These are phyloP conservation scores for Malus hybrid DNA, from an alignment of 331 rosid genomes.

Conservation along the genomic window DNA sequence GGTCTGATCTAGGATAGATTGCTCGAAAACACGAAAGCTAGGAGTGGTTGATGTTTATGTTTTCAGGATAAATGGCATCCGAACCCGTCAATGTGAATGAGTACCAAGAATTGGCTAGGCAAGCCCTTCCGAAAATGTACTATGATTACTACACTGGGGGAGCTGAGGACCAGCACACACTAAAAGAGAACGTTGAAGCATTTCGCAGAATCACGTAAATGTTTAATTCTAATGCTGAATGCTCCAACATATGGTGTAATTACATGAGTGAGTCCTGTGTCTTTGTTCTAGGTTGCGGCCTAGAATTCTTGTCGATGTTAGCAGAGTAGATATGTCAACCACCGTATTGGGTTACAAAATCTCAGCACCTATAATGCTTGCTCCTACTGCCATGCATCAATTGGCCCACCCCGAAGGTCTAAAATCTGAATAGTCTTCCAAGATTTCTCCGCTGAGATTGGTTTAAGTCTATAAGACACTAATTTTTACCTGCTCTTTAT, in stretches of 20 bases:
- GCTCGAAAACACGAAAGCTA: background rate
- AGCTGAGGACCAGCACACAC: slow-evolving; percentile 39
- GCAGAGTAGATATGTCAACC: slow-evolving; percentile 48
- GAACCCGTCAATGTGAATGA: slow-evolving; percentile 41
- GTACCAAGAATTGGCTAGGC: slow-evolving; percentile 41
- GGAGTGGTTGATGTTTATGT: background rate
- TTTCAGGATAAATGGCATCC: slow-evolving; percentile 26
- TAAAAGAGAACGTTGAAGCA: slow-evolving; percentile 39
- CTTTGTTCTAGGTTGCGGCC: slow-evolving; percentile 35
- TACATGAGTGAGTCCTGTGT: background rate
- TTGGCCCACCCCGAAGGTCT: slow-evolving; percentile 59
- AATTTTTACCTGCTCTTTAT: background rate
- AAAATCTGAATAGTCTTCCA: background rate
- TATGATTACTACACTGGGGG: slow-evolving; percentile 43
- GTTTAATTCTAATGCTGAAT: background rate
- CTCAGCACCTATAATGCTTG: slow-evolving; percentile 51
- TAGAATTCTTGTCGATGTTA: slow-evolving; percentile 50
- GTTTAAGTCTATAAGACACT: background rate
- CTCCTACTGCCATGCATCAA: slow-evolving; percentile 49
- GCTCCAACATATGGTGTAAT: background rate
- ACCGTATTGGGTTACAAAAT: slow-evolving; percentile 42
- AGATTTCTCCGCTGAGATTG: background rate
- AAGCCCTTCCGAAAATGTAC: slow-evolving; percentile 41
- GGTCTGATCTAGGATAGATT: background rate
- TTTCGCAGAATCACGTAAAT: slow-evolving; percentile 34